A percentile compares a stretch with the other conserved stretches of the same genome.
These are phyloP conservation scores for Cyberlindnera petersonii DNA, from an alignment of 805 yeast genomes.

Conservation along the genomic window DNA sequence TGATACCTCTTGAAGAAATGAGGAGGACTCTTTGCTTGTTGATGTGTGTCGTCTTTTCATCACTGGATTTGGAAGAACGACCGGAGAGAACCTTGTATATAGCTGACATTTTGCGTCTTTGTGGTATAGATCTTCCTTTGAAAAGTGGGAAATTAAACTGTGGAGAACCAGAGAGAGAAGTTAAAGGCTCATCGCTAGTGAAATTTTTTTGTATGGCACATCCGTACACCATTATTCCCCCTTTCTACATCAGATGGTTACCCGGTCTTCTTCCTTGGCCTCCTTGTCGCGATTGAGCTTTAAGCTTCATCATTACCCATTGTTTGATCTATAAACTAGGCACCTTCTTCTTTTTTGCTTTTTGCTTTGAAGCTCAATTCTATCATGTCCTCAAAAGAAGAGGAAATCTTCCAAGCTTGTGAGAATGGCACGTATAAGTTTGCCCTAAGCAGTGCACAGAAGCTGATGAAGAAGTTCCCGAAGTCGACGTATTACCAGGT, in stretches of 20 bases:
- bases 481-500: conserved; percentile 47
- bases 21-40: conserved; percentile 87
- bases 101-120: conserved; percentile 51
- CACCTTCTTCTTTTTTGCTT: no score
- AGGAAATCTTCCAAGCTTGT: conserved; percentile 40
- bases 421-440: conserved; percentile 48
- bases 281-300: no score
- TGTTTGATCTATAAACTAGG: no score
- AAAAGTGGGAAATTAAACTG: no score
- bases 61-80: conserved; percentile 34
- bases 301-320: no score
- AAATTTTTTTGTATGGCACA: conserved; percentile 10
- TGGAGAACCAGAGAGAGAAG: no score
- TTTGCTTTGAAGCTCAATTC: neutral
- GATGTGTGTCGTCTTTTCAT: conserved; percentile 50
- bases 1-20: conserved; percentile 92
- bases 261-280: conserved; percentile 1
- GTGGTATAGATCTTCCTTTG: neutral
- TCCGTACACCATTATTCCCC: conserved; percentile 8
- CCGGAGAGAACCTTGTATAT: conserved; percentile 64
- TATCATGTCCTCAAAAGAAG: conserved; percentile 30
- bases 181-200: conserved; percentile 8
- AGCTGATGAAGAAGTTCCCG: conserved; percentile 53
- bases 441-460: conserved; percentile 48
- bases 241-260: no score